These are phyloP conservation scores for Withania somnifera DNA, from an alignment of 305 asterid genomes.

Conservation along the genomic window DNA sequence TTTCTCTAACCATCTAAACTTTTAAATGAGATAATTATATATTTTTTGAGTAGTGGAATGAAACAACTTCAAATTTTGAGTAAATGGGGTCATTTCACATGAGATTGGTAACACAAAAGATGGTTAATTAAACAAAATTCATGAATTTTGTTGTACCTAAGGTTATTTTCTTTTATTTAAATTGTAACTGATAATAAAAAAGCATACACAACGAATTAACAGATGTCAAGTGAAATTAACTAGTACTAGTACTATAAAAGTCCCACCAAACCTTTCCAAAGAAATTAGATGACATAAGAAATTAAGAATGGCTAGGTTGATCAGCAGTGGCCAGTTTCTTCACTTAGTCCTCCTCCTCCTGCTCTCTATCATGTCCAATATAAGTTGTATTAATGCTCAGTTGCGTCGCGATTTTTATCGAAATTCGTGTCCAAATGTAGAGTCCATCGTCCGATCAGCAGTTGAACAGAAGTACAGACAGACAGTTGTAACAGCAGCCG, in stretches of 20 bases:
- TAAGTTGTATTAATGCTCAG: slow-evolving; percentile 7
- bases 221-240: no score
- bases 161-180: background rate
- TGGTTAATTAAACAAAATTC: background rate
- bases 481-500: slow-evolving; percentile 64
- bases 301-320: background rate
- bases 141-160: background rate
- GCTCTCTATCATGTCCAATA: background rate
- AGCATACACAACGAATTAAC: no score
- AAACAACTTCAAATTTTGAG: background rate
- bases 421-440: slow-evolving; percentile 49
- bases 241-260: background rate
- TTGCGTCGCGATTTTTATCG: slow-evolving; percentile 44
- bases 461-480: slow-evolving; percentile 45
- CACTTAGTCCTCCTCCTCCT: slow-evolving; percentile 8
- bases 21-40: no score
- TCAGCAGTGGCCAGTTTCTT: background rate
- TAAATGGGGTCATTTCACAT: background rate
- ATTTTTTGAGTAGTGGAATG: background rate
- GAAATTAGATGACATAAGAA: background rate
- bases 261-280: background rate
- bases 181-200: background rate
- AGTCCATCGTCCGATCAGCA: slow-evolving; percentile 50
- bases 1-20: no score
- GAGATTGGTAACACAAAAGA: background rate